Evolutionary conservation across 306 rosid species (phyloP), one percentile per base, ranked within the genome.

Genomic region (Malus sylvestris): DNA sequence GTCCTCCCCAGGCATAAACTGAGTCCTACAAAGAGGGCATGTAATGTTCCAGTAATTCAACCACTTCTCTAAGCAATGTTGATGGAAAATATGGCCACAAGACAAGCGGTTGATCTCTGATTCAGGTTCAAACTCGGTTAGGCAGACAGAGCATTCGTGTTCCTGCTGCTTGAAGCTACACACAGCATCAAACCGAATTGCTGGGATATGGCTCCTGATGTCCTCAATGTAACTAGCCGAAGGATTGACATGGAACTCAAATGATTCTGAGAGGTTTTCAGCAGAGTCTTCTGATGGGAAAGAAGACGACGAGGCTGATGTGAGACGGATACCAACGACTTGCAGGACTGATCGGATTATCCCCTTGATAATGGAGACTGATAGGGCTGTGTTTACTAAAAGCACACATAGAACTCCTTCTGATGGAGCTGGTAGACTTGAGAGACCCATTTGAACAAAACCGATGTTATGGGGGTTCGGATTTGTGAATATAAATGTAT

Each of bases 21-120:
- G 92, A 75, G 89, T 87, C 88, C 97, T 89, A 81, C 97, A 95
- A 85, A 89, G 96, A 45, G 98, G 98, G 77, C 98, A 95, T 46
- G 98, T 95, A 42, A 90, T 72, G 91, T 92, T 95, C 97, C 91
- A 92, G 76, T 92, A 90, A 61, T 82, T 91, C 89, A 95, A 33
- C 93, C 98, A 95, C 87, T 90, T 90, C 82, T 90, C 93, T 87
- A 95, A 86, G 91, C 98, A 95, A 3, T 74, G 85, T 79, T 81
- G 85, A 76, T 92, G 97, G 62, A 95, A 95, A 77, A 92, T 68
- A 83, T 95, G 98, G 68, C 97, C 98, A 53, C 98, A 95, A 2
- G 89, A 79, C 65, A 95, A 74, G 65, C 81, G 84, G 78, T 89
- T 92, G 69, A 90, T 86, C 90, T 87, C 92, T 0, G 97, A 95